Evolutionary conservation across 331 rosid species (phyloP), one percentile per base, ranked within the genome.

Genomic region (Stylosanthes scabra): DNA sequence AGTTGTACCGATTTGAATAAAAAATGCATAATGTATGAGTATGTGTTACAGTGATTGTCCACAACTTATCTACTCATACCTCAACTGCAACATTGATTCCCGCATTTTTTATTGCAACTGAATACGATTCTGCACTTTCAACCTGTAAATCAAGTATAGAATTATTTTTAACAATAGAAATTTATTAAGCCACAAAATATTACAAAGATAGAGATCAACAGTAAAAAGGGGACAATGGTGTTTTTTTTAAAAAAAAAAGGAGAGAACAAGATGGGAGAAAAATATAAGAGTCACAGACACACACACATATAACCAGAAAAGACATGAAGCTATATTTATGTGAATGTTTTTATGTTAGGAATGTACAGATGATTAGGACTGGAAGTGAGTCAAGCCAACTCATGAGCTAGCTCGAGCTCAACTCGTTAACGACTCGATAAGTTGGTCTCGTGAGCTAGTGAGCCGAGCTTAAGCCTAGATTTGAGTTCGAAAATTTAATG

Each of bases 51-150:
- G 7, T 49, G 20, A 76, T 45, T 29, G 12, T 14, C 6, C 27
- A 52, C 58, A 64, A 76, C 27, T 66, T 40, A 50, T 44, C 14
- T 47, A 58, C 15, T 9, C 52, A 42, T 72, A 94, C 98, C 98
- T 91, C 91, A 63, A 84, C 79, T 46, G 74, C 85, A 80, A 94
- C 81, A 74, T 68, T 84, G 73, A 94, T 81, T 69, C 90, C 89
- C 3, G 87, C 86, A 74, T 77, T 70, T 79, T 68, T 83, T 80
- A 89, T 84, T 69, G 71, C 76, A 55, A 50, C 84, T 50, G 88
- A 80, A 88, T 85, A 94, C 60, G 89, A 89, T 77, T 91, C 98
- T 20, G 98, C 98, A 59, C 82, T 85, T 47, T 86, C 90, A 59
- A 94, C 92, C 97, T 94, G 84, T 63, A 63, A 71, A 63, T 62